Conservation (phyloP, 2,329 filamentous ascomycete species). For the Colletotrichum zoysiae region DNA sequence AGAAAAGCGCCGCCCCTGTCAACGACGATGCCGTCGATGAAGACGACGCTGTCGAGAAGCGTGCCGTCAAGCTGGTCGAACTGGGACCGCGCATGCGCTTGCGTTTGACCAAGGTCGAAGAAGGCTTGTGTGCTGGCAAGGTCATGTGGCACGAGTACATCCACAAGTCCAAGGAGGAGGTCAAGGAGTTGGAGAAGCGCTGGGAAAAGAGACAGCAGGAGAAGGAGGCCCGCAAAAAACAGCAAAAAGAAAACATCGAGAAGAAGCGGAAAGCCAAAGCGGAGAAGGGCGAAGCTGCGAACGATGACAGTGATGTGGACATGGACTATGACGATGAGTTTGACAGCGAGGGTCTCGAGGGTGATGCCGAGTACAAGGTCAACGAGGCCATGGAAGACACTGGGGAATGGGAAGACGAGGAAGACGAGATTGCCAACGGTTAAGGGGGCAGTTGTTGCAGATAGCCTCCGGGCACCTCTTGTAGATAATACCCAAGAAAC, state of each 20-base stretch:
- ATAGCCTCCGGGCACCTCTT: background rate
- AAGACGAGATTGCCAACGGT: slow-evolving; percentile 54
- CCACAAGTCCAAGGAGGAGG: slow-evolving; percentile 83
- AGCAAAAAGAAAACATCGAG: slow-evolving; percentile 92
- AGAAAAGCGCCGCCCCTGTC: slow-evolving; percentile 62
- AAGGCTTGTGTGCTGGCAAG: slow-evolving; percentile 89
- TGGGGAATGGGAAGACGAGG: slow-evolving; percentile 66
- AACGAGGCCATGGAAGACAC: slow-evolving; percentile 64
- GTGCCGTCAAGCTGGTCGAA: slow-evolving; percentile 92
- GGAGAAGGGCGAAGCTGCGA: slow-evolving; percentile 51
- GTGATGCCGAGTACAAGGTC: slow-evolving; percentile 62
- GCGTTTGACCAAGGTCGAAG: slow-evolving; percentile 94
- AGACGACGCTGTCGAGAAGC: slow-evolving; percentile 77
- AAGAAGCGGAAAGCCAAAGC: slow-evolving; percentile 75
- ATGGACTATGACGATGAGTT: slow-evolving; percentile 62
- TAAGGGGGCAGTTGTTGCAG: slow-evolving; percentile 21
- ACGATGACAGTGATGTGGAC: slow-evolving; percentile 53
- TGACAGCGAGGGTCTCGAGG: slow-evolving; percentile 64
- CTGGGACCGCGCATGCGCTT: slow-evolving; percentile 91
- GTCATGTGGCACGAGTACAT: slow-evolving; percentile 99
- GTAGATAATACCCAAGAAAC: slow-evolving; percentile 36
- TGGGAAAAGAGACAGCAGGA: slow-evolving; percentile 85
- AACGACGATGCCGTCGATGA: slow-evolving; percentile 61
- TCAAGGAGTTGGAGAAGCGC: slow-evolving; percentile 81
- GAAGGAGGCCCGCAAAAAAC: slow-evolving; percentile 83